Conservation (phyloP, 768 basidiomycete species). For the Naganishia vaughanmartiniae region DNA sequence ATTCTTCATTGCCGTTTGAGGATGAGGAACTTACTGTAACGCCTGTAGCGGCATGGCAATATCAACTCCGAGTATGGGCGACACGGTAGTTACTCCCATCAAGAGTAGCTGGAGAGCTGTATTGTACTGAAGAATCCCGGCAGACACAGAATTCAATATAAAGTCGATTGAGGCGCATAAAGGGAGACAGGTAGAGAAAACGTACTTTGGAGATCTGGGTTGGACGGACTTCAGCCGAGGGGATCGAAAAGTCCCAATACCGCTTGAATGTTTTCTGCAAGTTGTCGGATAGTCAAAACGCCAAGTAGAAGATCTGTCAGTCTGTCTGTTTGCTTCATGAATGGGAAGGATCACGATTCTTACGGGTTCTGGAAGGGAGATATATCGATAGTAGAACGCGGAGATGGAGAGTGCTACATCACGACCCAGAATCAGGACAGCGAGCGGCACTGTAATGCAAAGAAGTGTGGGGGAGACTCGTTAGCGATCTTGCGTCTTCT, state of each 20-base stretch:
- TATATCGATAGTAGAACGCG: constrained; percentile 91
- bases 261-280: constrained; percentile 72
- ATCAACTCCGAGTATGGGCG: constrained; percentile 69
- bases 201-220: constrained; percentile 80
- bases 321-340: too few species aligned
- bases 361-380: constrained; percentile 72
- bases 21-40: constrained; percentile 65
- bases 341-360: constrained; percentile 12
- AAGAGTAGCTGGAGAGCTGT: constrained; percentile 85
- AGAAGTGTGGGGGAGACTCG: neutral
- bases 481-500: neutral
- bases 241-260: constrained; percentile 95
- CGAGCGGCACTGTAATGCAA: constrained; percentile 67
- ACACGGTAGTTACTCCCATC: constrained; percentile 84
- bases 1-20: constrained; percentile 9
- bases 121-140: constrained; percentile 63
- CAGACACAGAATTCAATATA: constrained; percentile 6
- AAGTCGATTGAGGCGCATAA: neutral
- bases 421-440: constrained; percentile 79
- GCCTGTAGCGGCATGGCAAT: constrained; percentile 61
- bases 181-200: neutral
- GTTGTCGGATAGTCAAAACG: constrained; percentile 53
- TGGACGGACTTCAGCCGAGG: constrained; percentile 90
- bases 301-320: too few species aligned
- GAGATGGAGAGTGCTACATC: constrained; percentile 81